Percentiles rank a stretch among this genome's conserved stretches.
Conservation (phyloP, 148 eudicot genomes). For the Polygonum maritimum region DNA sequence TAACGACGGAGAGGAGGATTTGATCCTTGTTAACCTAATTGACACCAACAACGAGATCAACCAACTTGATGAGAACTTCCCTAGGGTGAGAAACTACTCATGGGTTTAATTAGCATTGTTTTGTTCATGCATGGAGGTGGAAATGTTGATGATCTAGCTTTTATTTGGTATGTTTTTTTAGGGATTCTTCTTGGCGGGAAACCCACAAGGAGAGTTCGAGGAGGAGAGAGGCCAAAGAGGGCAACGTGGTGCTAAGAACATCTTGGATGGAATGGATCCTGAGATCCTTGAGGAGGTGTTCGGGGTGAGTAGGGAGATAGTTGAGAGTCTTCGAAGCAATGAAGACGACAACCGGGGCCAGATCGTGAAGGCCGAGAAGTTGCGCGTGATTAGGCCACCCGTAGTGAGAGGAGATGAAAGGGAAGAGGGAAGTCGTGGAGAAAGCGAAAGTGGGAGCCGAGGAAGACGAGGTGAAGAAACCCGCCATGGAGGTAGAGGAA, state of each 20-base stretch:
- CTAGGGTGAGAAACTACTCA: conserved; percentile 32
- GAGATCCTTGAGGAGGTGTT: conserved; percentile 37
- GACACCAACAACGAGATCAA: conserved; percentile 46
- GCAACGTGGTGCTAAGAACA: conserved; percentile 26
- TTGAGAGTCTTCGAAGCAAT: conserved; percentile 33
- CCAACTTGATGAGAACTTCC: conserved; percentile 55
- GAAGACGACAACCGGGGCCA: conserved; percentile 52
- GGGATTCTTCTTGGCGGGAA: conserved; percentile 77
- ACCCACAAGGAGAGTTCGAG: conserved; percentile 29
- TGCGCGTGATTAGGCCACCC: conserved; percentile 51
- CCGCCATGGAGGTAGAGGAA: neutral
- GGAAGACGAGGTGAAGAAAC: neutral
- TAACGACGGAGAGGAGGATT: conserved; percentile 51
- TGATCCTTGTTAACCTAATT: conserved; percentile 30
- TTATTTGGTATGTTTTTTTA: conserved; percentile 10
- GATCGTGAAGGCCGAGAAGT: conserved; percentile 36
- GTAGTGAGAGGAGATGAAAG: conserved; percentile 2
- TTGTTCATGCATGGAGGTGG: no score
- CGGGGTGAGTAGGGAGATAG: conserved; percentile 41
- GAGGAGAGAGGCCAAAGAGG: conserved; percentile 5
- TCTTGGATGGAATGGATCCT: conserved; percentile 44
- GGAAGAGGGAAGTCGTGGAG: neutral
- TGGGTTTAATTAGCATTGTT: neutral
- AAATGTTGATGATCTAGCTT: neutral
- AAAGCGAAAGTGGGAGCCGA: neutral